Base-by-base conservation (phyloP, 768 basidiomycete species). In the Boletus vermiculosoides region DNA sequence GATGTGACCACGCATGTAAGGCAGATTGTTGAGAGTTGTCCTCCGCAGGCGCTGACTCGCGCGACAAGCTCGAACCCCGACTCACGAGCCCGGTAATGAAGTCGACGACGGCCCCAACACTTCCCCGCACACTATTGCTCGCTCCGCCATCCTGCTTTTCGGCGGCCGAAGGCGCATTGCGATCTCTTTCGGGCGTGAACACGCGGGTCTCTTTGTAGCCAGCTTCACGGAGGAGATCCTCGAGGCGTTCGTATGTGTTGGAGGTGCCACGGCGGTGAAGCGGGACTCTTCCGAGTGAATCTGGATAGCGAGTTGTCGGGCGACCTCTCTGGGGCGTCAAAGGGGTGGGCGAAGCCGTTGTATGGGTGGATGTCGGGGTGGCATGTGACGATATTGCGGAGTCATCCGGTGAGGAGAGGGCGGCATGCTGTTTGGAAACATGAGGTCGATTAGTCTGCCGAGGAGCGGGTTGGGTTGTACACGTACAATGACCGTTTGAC, bases 181-280 rank as follows among this genome's bases (percentile, higher is more conserved):
- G 79, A 57, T 92, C 90, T 5, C 80, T 76, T 71, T 94, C 91
- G 9, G 94, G 93, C 0, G 94, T 94, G 64, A 91, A 90, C 12
- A 97, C 80, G 42, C 93, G 82, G 4, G 92, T 94, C 67, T 96
- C 94, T 70, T 92, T 93, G 78, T 94, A 95, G 2, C 94, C 94
- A 1, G 92, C 92, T 69, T 93, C 89, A 49, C 83, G 78, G 28
- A 97, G 78, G 18, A 97, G 77, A 73, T 94, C 91, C 61, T 94
- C 94, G 20, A 96, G 79, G 6, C 84, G 80, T 62, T 94, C 92
- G 61, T 92, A 94, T 5, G 84, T 90, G 59, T 82, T 83, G 3
- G 90, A 91, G 20, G 83, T 92, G 2, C 91, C 91, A 54, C 90
- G 77, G 23, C 88, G 80, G 67, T 92, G 90, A 15, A 92, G 74